These are phyloP conservation scores for Gelatoporia subvermispora DNA, from an alignment of 768 basidiomycete genomes.

Conservation along the genomic window DNA sequence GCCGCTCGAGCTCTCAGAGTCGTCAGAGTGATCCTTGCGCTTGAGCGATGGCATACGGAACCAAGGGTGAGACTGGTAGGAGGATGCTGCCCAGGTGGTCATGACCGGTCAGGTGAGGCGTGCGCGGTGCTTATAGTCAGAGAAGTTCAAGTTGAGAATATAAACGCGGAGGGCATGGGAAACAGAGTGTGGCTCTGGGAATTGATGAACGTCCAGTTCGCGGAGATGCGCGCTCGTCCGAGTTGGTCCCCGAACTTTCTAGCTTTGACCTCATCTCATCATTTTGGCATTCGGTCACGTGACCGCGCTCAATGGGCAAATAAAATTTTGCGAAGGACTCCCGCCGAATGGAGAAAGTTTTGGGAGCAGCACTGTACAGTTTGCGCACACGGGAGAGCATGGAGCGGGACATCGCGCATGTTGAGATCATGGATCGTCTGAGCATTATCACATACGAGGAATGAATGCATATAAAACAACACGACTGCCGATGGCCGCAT, in stretches of 20 bases:
- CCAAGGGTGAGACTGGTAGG: slow-evolving; percentile 40
- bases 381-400: background rate
- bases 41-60: slow-evolving; percentile 35
- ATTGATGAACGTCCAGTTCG: background rate
- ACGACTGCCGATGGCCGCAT: slow-evolving; percentile 9
- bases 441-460: slow-evolving; percentile 14
- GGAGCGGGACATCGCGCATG: slow-evolving; percentile 3
- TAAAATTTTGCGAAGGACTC: background rate
- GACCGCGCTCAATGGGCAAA: too few relatives aligned
- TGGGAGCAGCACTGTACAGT: too few relatives aligned
- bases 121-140: too few relatives aligned
- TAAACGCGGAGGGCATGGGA: too few relatives aligned
- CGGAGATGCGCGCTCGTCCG: background rate
- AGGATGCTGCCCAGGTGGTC: slow-evolving; percentile 31
- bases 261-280: background rate
- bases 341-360: background rate
- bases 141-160: too few relatives aligned
- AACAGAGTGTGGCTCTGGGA: too few relatives aligned
- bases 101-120: slow-evolving; percentile 10
- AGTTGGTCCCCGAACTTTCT: slow-evolving; percentile 15
- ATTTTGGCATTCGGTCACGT: too few relatives aligned
- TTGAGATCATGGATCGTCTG: slow-evolving; percentile 11
- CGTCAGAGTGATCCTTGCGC: slow-evolving; percentile 28
- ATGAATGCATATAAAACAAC: slow-evolving; percentile 16
- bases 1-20: slow-evolving; percentile 1